Evolutionary conservation across 2,329 filamentous ascomycete species (phyloP).

Genomic region (Neofusicoccum ribis): DNA sequence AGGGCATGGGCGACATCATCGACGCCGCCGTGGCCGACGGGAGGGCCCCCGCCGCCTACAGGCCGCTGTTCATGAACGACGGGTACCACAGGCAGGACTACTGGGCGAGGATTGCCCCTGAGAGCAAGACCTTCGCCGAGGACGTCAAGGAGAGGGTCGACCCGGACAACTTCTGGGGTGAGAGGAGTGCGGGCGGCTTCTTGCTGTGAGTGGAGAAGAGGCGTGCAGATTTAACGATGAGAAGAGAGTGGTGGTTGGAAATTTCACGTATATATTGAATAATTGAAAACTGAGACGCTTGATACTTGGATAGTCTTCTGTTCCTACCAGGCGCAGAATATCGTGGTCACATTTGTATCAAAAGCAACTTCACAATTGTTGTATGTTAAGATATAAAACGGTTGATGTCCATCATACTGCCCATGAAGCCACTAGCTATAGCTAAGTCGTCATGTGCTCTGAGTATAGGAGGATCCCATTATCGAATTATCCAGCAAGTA

Average conservation of each 20-base stretch:
- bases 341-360: too few species aligned
- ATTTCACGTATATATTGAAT: background rate
- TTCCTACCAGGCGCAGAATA: too few species aligned
- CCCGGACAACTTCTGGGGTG: constrained; percentile 42
- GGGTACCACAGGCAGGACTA: constrained; percentile 47
- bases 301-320: too few species aligned
- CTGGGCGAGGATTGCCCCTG: constrained; percentile 40
- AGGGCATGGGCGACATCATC: constrained; percentile 37
- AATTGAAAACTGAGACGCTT: too few species aligned
- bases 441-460: too few species aligned
- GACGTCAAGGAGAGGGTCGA: constrained; percentile 40
- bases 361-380: background rate
- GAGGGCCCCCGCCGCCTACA: constrained; percentile 41
- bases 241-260: background rate
- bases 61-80: constrained; percentile 51
- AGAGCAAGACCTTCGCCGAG: constrained; percentile 31
- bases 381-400: background rate
- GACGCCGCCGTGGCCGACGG: constrained; percentile 36
- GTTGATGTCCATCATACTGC: too few species aligned
- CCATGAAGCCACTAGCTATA: too few species aligned
- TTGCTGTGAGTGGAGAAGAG: constrained; percentile 21
- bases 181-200: constrained; percentile 41
- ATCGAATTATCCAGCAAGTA: too few species aligned
- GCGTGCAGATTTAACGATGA: too few species aligned
- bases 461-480: too few species aligned